Percentiles rank a stretch among this genome's conserved stretches.
These are phyloP conservation scores for Penicillium glabrum DNA, from an alignment of 2,329 filamentous ascomycete species.

Conservation along the genomic window DNA sequence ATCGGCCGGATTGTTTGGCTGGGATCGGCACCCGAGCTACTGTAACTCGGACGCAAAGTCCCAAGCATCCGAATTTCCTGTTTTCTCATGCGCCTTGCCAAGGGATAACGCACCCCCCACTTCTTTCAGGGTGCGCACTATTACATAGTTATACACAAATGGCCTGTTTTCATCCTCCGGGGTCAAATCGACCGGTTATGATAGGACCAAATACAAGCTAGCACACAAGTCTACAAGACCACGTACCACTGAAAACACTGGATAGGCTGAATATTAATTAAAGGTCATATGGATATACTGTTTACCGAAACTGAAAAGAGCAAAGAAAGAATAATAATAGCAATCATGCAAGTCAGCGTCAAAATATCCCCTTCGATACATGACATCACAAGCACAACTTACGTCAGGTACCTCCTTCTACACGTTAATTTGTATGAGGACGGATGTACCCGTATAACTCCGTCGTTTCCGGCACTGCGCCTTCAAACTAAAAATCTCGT, in stretches of 20 bases:
- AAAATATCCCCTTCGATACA: not conserved
- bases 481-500: conserved; percentile 6
- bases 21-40: conserved; percentile 9
- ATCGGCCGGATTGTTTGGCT: conserved; percentile 7
- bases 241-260: no score
- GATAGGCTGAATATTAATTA: no score
- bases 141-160: not conserved
- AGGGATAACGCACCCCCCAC: not conserved
- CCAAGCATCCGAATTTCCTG: not conserved
- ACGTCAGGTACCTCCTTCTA: conserved; percentile 23
- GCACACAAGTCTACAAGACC: no score
- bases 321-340: not conserved
- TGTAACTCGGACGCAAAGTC: not conserved
- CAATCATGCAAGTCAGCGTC: not conserved
- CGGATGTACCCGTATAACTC: conserved; percentile 15
- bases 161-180: not conserved
- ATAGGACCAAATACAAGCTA: not conserved
- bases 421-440: conserved; percentile 14
- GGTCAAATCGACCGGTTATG: not conserved
- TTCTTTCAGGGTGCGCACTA: not conserved
- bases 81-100: not conserved
- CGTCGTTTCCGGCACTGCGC: conserved; percentile 22
- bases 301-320: not conserved
- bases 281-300: not conserved
- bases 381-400: conserved; percentile 27